phyloP scores from a whole-genome alignment of 257 asterid genomes.

The Sherardia arvensis region DNA sequence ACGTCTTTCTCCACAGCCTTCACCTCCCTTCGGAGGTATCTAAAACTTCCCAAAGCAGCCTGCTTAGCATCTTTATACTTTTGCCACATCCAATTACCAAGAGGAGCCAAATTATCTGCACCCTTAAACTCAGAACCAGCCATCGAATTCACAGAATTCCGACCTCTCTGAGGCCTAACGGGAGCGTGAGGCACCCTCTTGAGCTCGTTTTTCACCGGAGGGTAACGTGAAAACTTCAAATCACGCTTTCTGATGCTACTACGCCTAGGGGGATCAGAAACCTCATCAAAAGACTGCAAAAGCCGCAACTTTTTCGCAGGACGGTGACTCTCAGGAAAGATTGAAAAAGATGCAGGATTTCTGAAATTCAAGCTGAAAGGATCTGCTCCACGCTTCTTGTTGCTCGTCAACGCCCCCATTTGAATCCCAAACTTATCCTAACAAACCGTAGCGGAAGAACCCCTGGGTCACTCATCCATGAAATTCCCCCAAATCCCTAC shows the following conservation, averaged over 20 bases:
- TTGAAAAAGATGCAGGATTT: constrained; percentile 15
- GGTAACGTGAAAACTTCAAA: constrained; percentile 31
- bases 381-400: constrained; percentile 49
- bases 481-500: background rate
- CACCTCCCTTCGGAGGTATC: constrained; percentile 22
- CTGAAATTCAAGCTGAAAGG: constrained; percentile 15
- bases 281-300: constrained; percentile 11
- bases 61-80: constrained; percentile 3
- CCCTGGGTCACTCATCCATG: constrained; percentile 6
- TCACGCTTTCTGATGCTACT: background rate
- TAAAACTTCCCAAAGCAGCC: constrained; percentile 19
- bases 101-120: constrained; percentile 7
- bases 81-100: constrained; percentile 25
- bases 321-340: constrained; percentile 25
- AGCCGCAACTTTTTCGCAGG: constrained; percentile 36
- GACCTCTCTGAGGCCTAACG: constrained; percentile 22
- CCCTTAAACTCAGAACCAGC: constrained; percentile 4
- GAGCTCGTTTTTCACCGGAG: constrained; percentile 21
- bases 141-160: constrained; percentile 13
- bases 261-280: constrained; percentile 8
- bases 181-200: constrained; percentile 62
- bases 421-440: background rate
- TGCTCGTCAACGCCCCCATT: constrained; percentile 57
- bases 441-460: constrained; percentile 7
- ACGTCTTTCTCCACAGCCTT: constrained; percentile 32